Base-by-base conservation (phyloP, 2,329 filamentous ascomycete species). In the Epichloe scottii region DNA sequence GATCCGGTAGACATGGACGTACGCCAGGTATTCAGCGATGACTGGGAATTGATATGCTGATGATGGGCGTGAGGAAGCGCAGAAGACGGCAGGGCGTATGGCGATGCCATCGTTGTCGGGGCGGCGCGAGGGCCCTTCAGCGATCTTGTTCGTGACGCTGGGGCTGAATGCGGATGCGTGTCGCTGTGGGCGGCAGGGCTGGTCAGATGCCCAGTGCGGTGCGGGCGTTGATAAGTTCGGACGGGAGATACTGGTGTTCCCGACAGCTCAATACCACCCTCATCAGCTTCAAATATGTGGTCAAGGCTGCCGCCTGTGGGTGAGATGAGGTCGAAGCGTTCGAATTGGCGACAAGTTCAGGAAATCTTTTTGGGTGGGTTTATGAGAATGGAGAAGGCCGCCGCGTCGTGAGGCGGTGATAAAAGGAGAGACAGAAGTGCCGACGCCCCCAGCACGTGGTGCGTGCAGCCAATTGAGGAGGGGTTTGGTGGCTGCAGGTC, bases 51-150 rank as follows among this genome's bases (percentile, higher is more conserved):
- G 44, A 68, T 62, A 53, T 68, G 63, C 46, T 69, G 69, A 50
- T 71, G 66, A 56, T 76, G 70, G 52, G 69, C 70, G 56, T 73
- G 73, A 49, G 73, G 71, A 44, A 77, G 62, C 39, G 73, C 68
- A 37, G 75, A 69, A 37, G 74, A 70, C n/a, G 77, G 77, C 50
- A 80, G 63, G 48, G 71, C 68, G 60, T 77, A 80, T 21, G 77
- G 73, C 38, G 76, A 73, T 53, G 73, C 70, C 73, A 77, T 77
- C 19, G 43, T 52, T 38, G 33, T 40, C 46, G 26, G 12, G 40
- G 21, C 33, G 11, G 39, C 17, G 26, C n/a, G 14, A 46, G 21
- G 34, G 17, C 12, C 33, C 23, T 37, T 11, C 2, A 37, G 17
- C n/a, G 7, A 37, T 35, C 26, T 46, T 37, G 4, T 3, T 4